Conservation (phyloP, 2,329 filamentous ascomycete species). For the Diaporthe destruens region DNA sequence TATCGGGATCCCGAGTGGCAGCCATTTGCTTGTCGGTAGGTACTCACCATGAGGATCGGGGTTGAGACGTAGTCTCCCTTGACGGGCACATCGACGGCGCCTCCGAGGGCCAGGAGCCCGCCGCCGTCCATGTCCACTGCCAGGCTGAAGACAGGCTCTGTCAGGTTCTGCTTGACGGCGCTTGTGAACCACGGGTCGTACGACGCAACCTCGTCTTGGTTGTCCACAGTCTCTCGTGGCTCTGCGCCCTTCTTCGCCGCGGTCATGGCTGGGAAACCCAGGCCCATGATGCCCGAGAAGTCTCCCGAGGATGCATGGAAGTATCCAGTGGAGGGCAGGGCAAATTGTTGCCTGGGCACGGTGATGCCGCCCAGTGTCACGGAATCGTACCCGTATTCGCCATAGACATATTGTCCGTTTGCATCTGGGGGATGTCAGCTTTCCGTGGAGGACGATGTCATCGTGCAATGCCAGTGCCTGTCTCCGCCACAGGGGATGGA, state of each 20-base stretch:
- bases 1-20: too few relatives aligned
- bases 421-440: neutral
- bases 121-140: conserved; percentile 38
- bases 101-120: conserved; percentile 34
- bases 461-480: too few relatives aligned
- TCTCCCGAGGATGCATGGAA: conserved; percentile 27
- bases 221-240: neutral
- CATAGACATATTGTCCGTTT: conserved; percentile 35
- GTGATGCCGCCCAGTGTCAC: conserved; percentile 34
- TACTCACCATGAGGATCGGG: conserved; percentile 34
- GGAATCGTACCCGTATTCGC: conserved; percentile 32
- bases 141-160: conserved; percentile 36
- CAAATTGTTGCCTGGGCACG: conserved; percentile 30
- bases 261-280: conserved; percentile 37
- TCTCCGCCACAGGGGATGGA: too few relatives aligned
- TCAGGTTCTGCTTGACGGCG: conserved; percentile 33
- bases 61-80: conserved; percentile 26
- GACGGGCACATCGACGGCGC: conserved; percentile 28
- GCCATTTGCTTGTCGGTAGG: too few relatives aligned
- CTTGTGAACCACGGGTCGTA: conserved; percentile 39
- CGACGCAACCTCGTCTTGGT: conserved; percentile 10
- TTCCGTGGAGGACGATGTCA: too few relatives aligned
- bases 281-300: conserved; percentile 37
- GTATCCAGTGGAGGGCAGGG: conserved; percentile 29
- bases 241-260: conserved; percentile 25